Percentiles rank a stretch among this genome's conserved stretches.
Evolutionary conservation across 2,329 filamentous ascomycete species (phyloP).

Genomic region (Helotiales sp.): DNA sequence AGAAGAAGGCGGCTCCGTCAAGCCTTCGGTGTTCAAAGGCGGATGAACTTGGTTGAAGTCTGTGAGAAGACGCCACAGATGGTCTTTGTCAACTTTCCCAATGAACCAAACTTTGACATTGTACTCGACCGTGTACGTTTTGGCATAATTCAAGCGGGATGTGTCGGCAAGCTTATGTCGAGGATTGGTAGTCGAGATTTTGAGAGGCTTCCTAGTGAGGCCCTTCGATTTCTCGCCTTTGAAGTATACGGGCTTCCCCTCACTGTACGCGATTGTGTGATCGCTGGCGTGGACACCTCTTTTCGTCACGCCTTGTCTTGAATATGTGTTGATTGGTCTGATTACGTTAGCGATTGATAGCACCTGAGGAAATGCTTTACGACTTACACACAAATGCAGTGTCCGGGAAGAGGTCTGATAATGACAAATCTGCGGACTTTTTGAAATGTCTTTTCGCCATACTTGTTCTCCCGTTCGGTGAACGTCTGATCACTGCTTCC

Average conservation of each 20-base stretch:
- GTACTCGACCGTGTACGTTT: slow-evolving; percentile 29
- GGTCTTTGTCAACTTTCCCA: slow-evolving; percentile 15
- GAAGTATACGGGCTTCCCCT: neutral
- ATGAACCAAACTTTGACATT: slow-evolving; percentile 28
- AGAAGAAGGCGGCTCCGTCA: neutral
- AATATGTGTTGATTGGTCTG: slow-evolving; percentile 28
- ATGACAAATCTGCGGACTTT: slow-evolving; percentile 26
- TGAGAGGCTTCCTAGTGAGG: neutral
- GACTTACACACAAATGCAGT: slow-evolving; percentile 25
- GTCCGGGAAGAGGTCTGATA: slow-evolving; percentile 4
- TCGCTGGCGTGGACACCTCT: slow-evolving; percentile 14
- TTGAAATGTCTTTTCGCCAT: neutral
- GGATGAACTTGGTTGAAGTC: slow-evolving; percentile 15
- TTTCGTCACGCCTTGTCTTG: slow-evolving; percentile 12
- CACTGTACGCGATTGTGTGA: slow-evolving; percentile 21
- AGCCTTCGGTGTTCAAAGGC: neutral
- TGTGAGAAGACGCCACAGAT: neutral
- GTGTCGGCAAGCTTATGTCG: neutral
- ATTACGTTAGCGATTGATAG: neutral
- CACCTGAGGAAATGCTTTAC: neutral
- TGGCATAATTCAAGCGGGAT: slow-evolving; percentile 27
- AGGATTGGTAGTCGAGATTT: neutral
- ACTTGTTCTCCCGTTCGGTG: neutral
- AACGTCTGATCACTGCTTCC: neutral
- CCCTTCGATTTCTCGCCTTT: slow-evolving; percentile 1